A percentile compares a stretch with the other conserved stretches of the same genome.
phyloP scores from a whole-genome alignment of 768 basidiomycete species.

The Rhodotorula toruloides region DNA sequence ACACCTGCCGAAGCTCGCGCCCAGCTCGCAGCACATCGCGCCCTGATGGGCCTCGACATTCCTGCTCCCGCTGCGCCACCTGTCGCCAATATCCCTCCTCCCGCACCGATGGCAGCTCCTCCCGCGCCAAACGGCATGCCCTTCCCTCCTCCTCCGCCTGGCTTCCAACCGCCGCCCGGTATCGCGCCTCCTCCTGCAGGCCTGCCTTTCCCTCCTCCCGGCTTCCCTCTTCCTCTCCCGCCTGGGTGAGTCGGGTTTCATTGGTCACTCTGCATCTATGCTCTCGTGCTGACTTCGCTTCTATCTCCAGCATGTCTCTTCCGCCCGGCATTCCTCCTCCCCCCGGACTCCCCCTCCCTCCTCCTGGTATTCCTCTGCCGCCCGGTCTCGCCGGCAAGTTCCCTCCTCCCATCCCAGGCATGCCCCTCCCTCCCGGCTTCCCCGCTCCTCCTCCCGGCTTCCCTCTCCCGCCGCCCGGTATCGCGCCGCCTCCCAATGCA shows the following conservation, averaged over 20 bases:
- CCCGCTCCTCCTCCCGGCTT: conserved; percentile 50
- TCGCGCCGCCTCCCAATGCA: conserved; percentile 47
- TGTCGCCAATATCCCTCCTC: conserved; percentile 36
- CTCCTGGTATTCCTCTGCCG: conserved; percentile 37
- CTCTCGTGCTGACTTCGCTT: too few species aligned
- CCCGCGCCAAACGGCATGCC: not conserved
- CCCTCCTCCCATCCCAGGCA: conserved; percentile 27
- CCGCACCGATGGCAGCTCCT: conserved; percentile 23
- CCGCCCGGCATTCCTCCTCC: conserved; percentile 15
- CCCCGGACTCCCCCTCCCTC: conserved; percentile 36
- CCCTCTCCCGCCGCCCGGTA: conserved; percentile 5
- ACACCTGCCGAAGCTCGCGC: conserved; percentile 77
- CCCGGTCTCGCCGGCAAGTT: conserved; percentile 13
- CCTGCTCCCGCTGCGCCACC: conserved; percentile 39
- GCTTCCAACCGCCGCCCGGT: conserved; percentile 44
- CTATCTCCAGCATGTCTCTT: not conserved
- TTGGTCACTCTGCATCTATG: not conserved
- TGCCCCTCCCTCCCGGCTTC: conserved; percentile 47
- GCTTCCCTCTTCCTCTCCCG: conserved; percentile 18
- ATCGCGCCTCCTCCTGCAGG: conserved; percentile 50
- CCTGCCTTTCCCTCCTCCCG: conserved; percentile 21
- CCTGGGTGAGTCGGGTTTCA: conserved; percentile 30
- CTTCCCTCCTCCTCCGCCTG: conserved; percentile 33
- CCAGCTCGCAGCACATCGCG: conserved; percentile 82
- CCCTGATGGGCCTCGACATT: conserved; percentile 63